Conservation (phyloP, 1,284 basidiomycete species). For the Ustilago trichophora region DNA sequence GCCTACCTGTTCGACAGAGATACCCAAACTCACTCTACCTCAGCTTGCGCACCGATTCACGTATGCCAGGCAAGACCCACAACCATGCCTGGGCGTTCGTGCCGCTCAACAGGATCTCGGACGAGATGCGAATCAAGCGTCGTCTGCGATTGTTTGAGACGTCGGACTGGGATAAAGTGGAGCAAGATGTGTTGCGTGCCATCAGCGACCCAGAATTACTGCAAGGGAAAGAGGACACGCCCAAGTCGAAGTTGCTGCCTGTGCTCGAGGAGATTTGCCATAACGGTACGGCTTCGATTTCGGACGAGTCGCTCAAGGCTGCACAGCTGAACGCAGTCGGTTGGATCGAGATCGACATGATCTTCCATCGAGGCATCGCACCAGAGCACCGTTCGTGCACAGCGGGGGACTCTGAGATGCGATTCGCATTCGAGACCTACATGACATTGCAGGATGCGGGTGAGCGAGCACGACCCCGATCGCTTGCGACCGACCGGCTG, state of each 20-base stretch:
- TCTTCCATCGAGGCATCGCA: conserved; percentile 53
- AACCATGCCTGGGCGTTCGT: conserved; percentile 47
- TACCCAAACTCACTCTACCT: conserved; percentile 47
- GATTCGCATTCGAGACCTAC: conserved; percentile 54
- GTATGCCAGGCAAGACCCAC: conserved; percentile 50
- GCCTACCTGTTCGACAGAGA: conserved; percentile 44
- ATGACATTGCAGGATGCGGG: conserved; percentile 46
- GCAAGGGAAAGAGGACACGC: conserved; percentile 6
- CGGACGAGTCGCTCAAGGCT: conserved; percentile 22
- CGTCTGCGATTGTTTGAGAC: conserved; percentile 46
- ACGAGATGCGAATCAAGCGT: conserved; percentile 36
- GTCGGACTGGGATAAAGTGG: conserved; percentile 42
- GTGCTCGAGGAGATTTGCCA: conserved; percentile 51
- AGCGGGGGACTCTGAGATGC: conserved; percentile 56
- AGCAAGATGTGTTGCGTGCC: conserved; percentile 53
- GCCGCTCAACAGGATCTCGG: conserved; percentile 49
- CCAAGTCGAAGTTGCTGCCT: conserved; percentile 25
- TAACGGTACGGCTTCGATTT: conserved; percentile 13
- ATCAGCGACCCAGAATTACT: conserved; percentile 33
- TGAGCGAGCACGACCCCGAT: conserved; percentile 38
- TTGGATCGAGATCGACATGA: conserved; percentile 52
- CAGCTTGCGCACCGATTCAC: conserved; percentile 50
- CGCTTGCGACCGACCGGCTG: conserved; percentile 13
- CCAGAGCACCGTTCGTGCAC: conserved; percentile 48
- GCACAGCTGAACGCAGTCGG: conserved; percentile 40